Percentiles rank a stretch among this genome's conserved stretches.
Conservation (phyloP, 129 eudicot species). For the Flaveria sonorensis region DNA sequence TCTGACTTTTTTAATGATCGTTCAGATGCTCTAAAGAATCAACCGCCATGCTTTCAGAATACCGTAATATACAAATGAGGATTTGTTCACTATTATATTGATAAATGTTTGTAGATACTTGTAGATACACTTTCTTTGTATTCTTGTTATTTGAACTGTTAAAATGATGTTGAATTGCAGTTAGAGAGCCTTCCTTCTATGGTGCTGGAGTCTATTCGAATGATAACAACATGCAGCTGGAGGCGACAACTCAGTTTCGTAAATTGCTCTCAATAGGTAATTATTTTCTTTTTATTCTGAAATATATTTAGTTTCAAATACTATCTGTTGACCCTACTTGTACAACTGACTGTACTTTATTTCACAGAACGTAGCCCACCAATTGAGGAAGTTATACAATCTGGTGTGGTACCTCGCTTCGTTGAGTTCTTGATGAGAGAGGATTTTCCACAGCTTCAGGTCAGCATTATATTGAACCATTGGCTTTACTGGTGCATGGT, state of each 20-base stretch:
- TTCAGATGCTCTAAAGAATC: background rate
- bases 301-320: slow-evolving; percentile 9
- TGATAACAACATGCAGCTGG: slow-evolving; percentile 70
- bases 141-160: slow-evolving; percentile 17
- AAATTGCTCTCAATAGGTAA: slow-evolving; percentile 91
- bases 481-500: slow-evolving; percentile 5
- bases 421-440: slow-evolving; percentile 84
- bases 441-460: slow-evolving; percentile 92
- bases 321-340: background rate
- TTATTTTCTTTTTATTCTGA: background rate
- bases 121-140: background rate
- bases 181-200: slow-evolving; percentile 78
- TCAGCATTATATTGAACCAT: slow-evolving; percentile 29
- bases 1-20: background rate
- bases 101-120: background rate
- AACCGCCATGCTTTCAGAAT: background rate
- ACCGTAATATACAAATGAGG: background rate
- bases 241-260: slow-evolving; percentile 88
- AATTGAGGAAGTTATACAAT: slow-evolving; percentile 87
- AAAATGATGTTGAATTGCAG: slow-evolving; percentile 43
- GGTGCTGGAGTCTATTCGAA: slow-evolving; percentile 82
- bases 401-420: slow-evolving; percentile 93
- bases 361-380: slow-evolving; percentile 79
- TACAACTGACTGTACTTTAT: slow-evolving; percentile 17
- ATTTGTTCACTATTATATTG: background rate